phyloP scores from a whole-genome alignment of 495 filamentous ascomycete genomes.

The Daldinia grandis region DNA sequence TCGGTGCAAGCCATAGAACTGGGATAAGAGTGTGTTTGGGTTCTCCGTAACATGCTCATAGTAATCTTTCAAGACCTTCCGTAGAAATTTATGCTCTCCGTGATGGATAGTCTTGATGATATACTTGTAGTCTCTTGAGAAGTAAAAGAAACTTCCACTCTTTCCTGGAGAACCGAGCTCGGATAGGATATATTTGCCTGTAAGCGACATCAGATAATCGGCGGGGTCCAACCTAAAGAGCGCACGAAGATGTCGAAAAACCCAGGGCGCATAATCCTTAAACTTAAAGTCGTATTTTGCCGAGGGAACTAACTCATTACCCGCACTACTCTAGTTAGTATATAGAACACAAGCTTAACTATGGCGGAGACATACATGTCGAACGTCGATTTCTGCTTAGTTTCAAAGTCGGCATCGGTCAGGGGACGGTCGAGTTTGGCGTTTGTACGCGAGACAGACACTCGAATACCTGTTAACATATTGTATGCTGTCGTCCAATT shows the following conservation, averaged over 20 bases:
- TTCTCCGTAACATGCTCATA: slow-evolving; percentile 92
- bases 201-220: slow-evolving; percentile 98
- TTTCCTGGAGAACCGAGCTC: slow-evolving; percentile 97
- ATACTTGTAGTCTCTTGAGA: slow-evolving; percentile 99
- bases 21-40: slow-evolving; percentile 94
- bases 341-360: background rate
- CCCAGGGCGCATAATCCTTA: slow-evolving; percentile 99
- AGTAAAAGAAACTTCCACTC: slow-evolving; percentile 99
- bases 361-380: slow-evolving; percentile 73
- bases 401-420: slow-evolving; percentile 88
- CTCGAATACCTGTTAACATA: slow-evolving; percentile 98
- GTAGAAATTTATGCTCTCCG: slow-evolving; percentile 91
- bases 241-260: slow-evolving; percentile 90
- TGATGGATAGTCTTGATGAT: slow-evolving; percentile 99
- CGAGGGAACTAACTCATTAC: slow-evolving; percentile 95
- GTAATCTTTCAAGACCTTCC: slow-evolving; percentile 92
- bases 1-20: slow-evolving; percentile 97
- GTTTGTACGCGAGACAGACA: slow-evolving; percentile 94
- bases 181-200: slow-evolving; percentile 97
- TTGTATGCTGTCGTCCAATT: slow-evolving; percentile 99
- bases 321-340: slow-evolving; percentile 67
- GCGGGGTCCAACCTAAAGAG: slow-evolving; percentile 93
- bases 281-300: slow-evolving; percentile 99
- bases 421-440: slow-evolving; percentile 92
- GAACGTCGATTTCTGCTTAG: slow-evolving; percentile 97